Percentiles rank a stretch among this genome's conserved stretches.
These are phyloP conservation scores for Penicillium simplicissimum DNA, from an alignment of 495 filamentous ascomycete species.

Conservation along the genomic window DNA sequence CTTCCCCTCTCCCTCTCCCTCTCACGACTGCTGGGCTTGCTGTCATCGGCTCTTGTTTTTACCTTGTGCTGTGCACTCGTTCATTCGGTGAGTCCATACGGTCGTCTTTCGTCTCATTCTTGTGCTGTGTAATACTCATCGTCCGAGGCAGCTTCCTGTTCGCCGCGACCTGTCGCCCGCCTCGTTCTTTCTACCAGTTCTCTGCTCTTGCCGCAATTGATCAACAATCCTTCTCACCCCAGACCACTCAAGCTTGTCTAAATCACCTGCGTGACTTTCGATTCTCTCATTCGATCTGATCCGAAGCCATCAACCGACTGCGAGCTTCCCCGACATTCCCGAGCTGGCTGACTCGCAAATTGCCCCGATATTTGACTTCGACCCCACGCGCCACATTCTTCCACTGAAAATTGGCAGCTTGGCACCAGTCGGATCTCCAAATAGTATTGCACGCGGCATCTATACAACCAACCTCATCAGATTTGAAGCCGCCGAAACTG, in stretches of 20 bases:
- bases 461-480: not conserved
- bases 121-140: not conserved
- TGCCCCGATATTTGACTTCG: not conserved
- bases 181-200: conserved; percentile 4
- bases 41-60: conserved; percentile 5
- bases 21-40: not conserved
- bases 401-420: not conserved
- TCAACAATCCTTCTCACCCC: not conserved
- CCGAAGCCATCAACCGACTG: not conserved
- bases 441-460: not conserved
- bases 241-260: not conserved
- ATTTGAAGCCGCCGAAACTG: not conserved
- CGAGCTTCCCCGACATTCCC: not conserved
- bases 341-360: conserved; percentile 7
- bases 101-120: conserved; percentile 5
- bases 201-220: not conserved
- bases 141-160: conserved; percentile 13
- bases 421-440: not conserved
- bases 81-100: conserved; percentile 7
- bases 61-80: conserved; percentile 27
- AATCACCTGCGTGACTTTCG: not conserved
- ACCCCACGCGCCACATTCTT: conserved; percentile 2
- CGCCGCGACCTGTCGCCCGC: conserved; percentile 8
- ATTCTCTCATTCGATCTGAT: not conserved
- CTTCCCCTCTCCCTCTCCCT: not conserved